Percentiles rank a stretch among this genome's conserved stretches.
These are phyloP conservation scores for Yarrowia sp. DNA, from an alignment of 805 yeast genomes.

Conservation along the genomic window DNA sequence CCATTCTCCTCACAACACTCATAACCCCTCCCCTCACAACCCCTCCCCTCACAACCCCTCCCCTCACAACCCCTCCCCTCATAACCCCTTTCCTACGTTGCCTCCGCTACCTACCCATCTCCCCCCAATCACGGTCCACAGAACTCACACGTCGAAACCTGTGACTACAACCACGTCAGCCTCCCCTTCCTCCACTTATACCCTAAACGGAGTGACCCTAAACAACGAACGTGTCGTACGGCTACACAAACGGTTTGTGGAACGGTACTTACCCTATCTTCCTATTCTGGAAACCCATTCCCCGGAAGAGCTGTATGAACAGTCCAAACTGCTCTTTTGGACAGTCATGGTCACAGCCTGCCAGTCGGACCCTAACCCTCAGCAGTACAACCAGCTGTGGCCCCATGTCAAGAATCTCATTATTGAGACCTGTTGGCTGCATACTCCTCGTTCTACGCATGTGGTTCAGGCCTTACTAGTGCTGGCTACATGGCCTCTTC, in stretches of 20 bases:
- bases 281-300: conserved; percentile 71
- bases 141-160: background rate
- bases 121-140: background rate
- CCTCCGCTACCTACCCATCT: conserved; percentile 1
- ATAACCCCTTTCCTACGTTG: background rate
- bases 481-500: conserved; percentile 88
- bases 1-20: too few species aligned
- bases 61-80: background rate
- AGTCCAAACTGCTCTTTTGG: conserved; percentile 86
- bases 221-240: conserved; percentile 65
- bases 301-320: conserved; percentile 74
- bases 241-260: conserved; percentile 66
- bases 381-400: conserved; percentile 69
- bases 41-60: background rate
- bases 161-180: background rate
- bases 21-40: too few species aligned
- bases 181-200: conserved; percentile 52
- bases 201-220: conserved; percentile 70
- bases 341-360: conserved; percentile 84
- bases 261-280: conserved; percentile 65
- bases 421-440: conserved; percentile 86
- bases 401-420: conserved; percentile 80
- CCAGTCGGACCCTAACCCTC: conserved; percentile 81
- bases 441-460: conserved; percentile 91
- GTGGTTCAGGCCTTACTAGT: conserved; percentile 85